A percentile compares a stretch with the other conserved stretches of the same genome.
These are phyloP conservation scores for Mycena maculata DNA, from an alignment of 768 basidiomycete species.

Conservation along the genomic window DNA sequence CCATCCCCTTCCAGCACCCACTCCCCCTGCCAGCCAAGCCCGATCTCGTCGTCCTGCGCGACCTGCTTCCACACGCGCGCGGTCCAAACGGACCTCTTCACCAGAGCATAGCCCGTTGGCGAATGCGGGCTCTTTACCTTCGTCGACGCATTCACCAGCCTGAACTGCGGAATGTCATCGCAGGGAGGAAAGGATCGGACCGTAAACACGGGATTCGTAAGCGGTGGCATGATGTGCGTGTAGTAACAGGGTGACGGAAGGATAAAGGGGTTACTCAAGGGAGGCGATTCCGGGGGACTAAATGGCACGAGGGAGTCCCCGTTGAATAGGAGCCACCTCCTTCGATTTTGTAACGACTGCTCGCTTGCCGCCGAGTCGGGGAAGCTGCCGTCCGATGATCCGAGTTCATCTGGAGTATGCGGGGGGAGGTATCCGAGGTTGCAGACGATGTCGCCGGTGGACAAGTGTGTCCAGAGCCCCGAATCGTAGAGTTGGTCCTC, in stretches of 20 bases:
- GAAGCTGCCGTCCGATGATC: constrained; percentile 38
- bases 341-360: constrained; percentile 27
- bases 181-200: constrained; percentile 51
- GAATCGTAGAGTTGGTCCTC: constrained; percentile 75
- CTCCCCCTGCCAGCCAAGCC: constrained; percentile 69
- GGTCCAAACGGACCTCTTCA: constrained; percentile 75
- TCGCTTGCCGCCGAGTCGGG: constrained; percentile 32
- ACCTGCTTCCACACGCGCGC: constrained; percentile 57
- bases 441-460: constrained; percentile 80
- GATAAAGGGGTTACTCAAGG: constrained; percentile 65
- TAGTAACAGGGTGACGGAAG: constrained; percentile 86
- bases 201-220: constrained; percentile 50
- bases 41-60: constrained; percentile 47
- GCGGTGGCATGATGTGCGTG: constrained; percentile 66
- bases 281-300: constrained; percentile 65
- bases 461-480: constrained; percentile 81
- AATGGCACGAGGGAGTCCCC: constrained; percentile 72
- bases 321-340: constrained; percentile 81
- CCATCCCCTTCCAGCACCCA: constrained; percentile 87
- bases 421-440: constrained; percentile 83
- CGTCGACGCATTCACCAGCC: constrained; percentile 57
- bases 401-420: constrained; percentile 43
- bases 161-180: constrained; percentile 58
- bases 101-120: constrained; percentile 67
- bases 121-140: constrained; percentile 71